Percentiles rank a stretch among this genome's conserved stretches.
Conservation (phyloP, 2,329 filamentous ascomycete species). For the Drechslera avenae region DNA sequence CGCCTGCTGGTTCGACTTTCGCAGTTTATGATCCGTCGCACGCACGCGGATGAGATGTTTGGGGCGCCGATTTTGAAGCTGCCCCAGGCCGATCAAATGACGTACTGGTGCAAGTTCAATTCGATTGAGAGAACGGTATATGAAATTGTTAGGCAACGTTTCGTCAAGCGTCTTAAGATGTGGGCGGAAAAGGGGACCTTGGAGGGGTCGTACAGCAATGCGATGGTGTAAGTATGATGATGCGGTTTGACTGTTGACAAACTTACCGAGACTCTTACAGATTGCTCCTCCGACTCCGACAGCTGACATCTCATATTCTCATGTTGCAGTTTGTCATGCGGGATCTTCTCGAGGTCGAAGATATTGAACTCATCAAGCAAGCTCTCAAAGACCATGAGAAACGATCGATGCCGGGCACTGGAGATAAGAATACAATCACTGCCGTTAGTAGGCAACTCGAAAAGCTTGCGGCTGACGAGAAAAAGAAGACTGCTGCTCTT, state of each 20-base stretch:
- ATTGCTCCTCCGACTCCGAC: constrained; percentile 58
- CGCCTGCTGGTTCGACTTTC: constrained; percentile 47
- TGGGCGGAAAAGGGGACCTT: constrained; percentile 27
- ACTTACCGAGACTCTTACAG: constrained; percentile 5
- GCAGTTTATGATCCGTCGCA: constrained; percentile 61
- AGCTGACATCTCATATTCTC: constrained; percentile 58
- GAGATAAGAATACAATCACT: constrained; percentile 24
- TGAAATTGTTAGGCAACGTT: constrained; percentile 55
- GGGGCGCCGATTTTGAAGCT: constrained; percentile 60
- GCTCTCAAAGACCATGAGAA: constrained; percentile 31
- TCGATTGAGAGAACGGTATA: constrained; percentile 60
- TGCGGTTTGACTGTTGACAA: neutral
- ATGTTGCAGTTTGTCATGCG: constrained; percentile 54
- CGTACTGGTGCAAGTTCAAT: constrained; percentile 56
- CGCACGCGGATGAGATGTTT: constrained; percentile 60
- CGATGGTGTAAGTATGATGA: constrained; percentile 41
- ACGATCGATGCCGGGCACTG: constrained; percentile 14
- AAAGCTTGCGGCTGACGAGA: constrained; percentile 23
- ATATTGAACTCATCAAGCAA: constrained; percentile 53
- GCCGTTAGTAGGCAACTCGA: constrained; percentile 40
- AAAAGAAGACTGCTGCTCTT: constrained; percentile 15
- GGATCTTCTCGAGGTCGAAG: constrained; percentile 52
- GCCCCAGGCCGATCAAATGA: constrained; percentile 54
- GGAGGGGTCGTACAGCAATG: constrained; percentile 47
- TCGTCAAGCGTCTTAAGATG: constrained; percentile 51